Conservation (phyloP, 2,329 filamentous ascomycete species). For the Diaporthe citri region DNA sequence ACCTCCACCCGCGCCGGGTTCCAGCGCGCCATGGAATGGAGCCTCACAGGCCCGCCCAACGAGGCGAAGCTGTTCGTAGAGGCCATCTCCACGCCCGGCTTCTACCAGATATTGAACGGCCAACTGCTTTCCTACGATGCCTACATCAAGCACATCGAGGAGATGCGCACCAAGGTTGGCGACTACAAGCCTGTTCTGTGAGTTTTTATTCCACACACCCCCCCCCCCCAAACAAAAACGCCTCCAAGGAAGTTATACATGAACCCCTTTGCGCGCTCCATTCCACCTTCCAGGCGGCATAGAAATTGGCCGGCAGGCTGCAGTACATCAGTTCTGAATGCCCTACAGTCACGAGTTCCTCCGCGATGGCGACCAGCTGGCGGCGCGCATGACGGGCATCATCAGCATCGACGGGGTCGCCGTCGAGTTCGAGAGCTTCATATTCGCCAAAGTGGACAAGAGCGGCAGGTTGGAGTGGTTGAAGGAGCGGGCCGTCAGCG, state of each 20-base stretch:
- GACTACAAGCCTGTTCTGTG: slow-evolving; percentile 48
- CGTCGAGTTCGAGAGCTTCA: slow-evolving; percentile 49
- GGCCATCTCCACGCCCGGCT: slow-evolving; percentile 37
- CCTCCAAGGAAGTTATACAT: too few species aligned
- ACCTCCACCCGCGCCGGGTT: slow-evolving; percentile 45
- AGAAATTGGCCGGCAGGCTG: neutral
- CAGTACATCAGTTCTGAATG: neutral
- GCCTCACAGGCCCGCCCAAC: slow-evolving; percentile 41
- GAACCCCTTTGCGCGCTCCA: neutral
- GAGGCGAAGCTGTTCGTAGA: slow-evolving; percentile 41
- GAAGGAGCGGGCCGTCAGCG: slow-evolving; percentile 47
- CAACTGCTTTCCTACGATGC: slow-evolving; percentile 42
- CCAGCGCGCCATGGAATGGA: slow-evolving; percentile 45
- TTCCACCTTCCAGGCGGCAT: neutral
- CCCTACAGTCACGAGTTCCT: slow-evolving; percentile 47
- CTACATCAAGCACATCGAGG: slow-evolving; percentile 45
- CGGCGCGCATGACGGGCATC: slow-evolving; percentile 48
- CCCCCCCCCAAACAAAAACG: too few species aligned
- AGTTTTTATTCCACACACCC: too few species aligned
- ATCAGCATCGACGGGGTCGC: slow-evolving; percentile 46
- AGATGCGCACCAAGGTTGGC: slow-evolving; percentile 47
- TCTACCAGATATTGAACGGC: slow-evolving; percentile 47
- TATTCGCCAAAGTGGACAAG: slow-evolving; percentile 47
- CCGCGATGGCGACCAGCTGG: slow-evolving; percentile 48
- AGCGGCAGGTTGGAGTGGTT: slow-evolving; percentile 48